Conservation (phyloP, 2,329 filamentous ascomycete genomes). For the Aspergillus hortae region DNA sequence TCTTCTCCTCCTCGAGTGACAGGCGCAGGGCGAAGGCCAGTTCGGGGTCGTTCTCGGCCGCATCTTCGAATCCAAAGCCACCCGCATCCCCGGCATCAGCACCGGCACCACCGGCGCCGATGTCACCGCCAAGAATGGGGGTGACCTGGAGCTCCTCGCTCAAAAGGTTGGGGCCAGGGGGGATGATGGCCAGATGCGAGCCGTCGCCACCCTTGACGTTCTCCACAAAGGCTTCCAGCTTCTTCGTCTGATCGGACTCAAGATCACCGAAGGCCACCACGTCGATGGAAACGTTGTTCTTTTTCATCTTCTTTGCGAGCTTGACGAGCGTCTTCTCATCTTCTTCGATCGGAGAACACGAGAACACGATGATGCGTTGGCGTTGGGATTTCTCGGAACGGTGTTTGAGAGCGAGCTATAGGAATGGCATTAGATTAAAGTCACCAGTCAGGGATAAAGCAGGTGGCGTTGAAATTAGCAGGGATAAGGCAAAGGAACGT, state of each 20-base stretch:
- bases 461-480: not conserved
- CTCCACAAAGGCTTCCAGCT: slow-evolving; percentile 90
- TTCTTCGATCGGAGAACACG: slow-evolving; percentile 88
- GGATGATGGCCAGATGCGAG: slow-evolving; percentile 85
- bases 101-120: slow-evolving; percentile 48
- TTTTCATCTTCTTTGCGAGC: slow-evolving; percentile 98
- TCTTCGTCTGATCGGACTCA: slow-evolving; percentile 81
- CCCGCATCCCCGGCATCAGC: slow-evolving; percentile 54
- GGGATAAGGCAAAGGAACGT: slow-evolving; percentile 39
- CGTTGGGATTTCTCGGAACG: slow-evolving; percentile 96
- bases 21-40: slow-evolving; percentile 90
- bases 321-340: slow-evolving; percentile 84
- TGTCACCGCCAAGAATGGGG: slow-evolving; percentile 84
- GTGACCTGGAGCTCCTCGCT: slow-evolving; percentile 88
- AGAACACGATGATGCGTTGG: slow-evolving; percentile 94
- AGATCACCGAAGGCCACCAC: slow-evolving; percentile 94
- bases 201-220: slow-evolving; percentile 88
- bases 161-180: slow-evolving; percentile 84
- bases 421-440: slow-evolving; percentile 9
- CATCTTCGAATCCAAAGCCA: slow-evolving; percentile 74
- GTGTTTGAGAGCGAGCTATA: slow-evolving; percentile 90
- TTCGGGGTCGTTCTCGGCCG: slow-evolving; percentile 79
- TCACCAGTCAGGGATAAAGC: not conserved
- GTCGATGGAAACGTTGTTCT: slow-evolving; percentile 89
- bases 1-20: slow-evolving; percentile 98